A percentile compares a stretch with the other conserved stretches of the same genome.
Conservation (phyloP, 2,329 filamentous ascomycete species). For the Capronia americana region DNA sequence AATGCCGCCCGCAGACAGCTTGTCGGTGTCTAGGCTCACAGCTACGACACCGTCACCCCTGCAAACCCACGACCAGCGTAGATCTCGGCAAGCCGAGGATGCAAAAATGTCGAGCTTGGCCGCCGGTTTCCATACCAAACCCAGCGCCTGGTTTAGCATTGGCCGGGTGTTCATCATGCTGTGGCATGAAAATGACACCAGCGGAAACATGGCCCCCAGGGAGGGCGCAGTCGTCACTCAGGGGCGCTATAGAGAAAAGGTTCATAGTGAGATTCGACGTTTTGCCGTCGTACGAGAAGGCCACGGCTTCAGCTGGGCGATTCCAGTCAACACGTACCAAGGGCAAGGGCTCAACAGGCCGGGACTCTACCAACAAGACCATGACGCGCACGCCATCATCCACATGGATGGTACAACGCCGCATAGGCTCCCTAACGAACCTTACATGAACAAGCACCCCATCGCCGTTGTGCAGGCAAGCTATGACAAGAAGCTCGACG, state of each 20-base stretch:
- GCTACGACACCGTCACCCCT: neutral
- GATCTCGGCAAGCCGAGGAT: neutral
- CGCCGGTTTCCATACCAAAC: neutral
- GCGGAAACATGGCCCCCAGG: neutral
- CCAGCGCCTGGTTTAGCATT: slow-evolving; percentile 14
- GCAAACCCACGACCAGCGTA: neutral
- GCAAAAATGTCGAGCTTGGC: neutral
- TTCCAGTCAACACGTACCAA: slow-evolving; percentile 51
- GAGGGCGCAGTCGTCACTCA: slow-evolving; percentile 22
- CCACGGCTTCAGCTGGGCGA: slow-evolving; percentile 43
- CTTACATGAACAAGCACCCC: slow-evolving; percentile 46
- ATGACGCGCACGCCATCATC: slow-evolving; percentile 48
- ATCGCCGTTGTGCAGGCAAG: slow-evolving; percentile 44
- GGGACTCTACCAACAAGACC: slow-evolving; percentile 43
- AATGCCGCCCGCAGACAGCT: neutral
- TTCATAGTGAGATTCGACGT: slow-evolving; percentile 24
- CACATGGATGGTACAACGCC: slow-evolving; percentile 42
- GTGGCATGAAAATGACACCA: slow-evolving; percentile 42
- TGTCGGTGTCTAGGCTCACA: neutral
- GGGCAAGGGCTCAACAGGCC: slow-evolving; percentile 46
- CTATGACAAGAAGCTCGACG: slow-evolving; percentile 41
- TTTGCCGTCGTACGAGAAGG: slow-evolving; percentile 45
- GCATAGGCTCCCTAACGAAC: slow-evolving; percentile 39
- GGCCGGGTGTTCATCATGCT: slow-evolving; percentile 43
- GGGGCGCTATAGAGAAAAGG: slow-evolving; percentile 1